phyloP scores from a whole-genome alignment of 768 basidiomycete genomes.

The Suillus subalutaceus region DNA sequence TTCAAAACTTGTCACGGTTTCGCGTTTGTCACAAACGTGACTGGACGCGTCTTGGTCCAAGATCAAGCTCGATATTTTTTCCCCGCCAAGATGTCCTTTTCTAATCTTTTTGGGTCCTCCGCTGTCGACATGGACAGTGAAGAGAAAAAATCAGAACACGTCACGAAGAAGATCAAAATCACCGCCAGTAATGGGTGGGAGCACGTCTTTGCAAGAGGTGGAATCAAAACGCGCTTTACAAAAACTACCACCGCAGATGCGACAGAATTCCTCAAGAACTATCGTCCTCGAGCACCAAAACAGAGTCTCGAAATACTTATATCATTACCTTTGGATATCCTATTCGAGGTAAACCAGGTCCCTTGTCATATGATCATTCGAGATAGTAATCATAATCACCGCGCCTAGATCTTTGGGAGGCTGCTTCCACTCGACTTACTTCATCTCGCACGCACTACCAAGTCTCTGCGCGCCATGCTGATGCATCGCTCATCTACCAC shows the following conservation, averaged over 20 bases:
- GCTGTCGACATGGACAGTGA: neutral
- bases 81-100: neutral
- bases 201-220: slow-evolving; percentile 5
- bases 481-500: slow-evolving; percentile 21
- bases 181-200: slow-evolving; percentile 7
- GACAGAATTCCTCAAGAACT: neutral
- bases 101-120: neutral
- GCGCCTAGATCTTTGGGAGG: slow-evolving; percentile 25
- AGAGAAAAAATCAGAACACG: neutral
- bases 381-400: slow-evolving; percentile 5
- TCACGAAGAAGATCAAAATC: slow-evolving; percentile 3
- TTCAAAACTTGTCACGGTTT: neutral
- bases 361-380: slow-evolving; percentile 20
- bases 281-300: slow-evolving; percentile 7
- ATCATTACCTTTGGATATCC: slow-evolving; percentile 23
- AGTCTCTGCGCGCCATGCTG: slow-evolving; percentile 31
- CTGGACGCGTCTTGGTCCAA: slow-evolving; percentile 4
- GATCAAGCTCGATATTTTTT: neutral
- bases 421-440: slow-evolving; percentile 37
- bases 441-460: slow-evolving; percentile 33
- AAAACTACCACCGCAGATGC: neutral
- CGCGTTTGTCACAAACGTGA: slow-evolving; percentile 6
- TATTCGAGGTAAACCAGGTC: slow-evolving; percentile 22
- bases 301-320: slow-evolving; percentile 21
- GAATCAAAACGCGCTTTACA: slow-evolving; percentile 4